Conservation (phyloP, 257 asterid species). For the Gentiana dahurica region DNA sequence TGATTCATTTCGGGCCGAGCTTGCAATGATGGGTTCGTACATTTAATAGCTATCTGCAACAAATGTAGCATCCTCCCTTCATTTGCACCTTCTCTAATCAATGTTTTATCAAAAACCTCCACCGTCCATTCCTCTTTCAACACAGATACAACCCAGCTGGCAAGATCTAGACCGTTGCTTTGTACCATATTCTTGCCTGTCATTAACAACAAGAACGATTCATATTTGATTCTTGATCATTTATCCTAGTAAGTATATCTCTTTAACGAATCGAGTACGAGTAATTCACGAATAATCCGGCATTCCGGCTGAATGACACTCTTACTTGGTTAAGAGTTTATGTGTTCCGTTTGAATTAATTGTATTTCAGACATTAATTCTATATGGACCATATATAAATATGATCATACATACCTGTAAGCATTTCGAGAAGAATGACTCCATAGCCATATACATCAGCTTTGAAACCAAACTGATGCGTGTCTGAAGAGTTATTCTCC, state of each 20-base stretch:
- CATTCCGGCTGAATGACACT: too few relatives aligned
- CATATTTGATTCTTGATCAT: too few relatives aligned
- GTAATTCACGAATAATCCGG: too few relatives aligned
- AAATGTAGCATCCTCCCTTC: slow-evolving; percentile 65
- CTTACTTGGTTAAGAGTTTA: too few relatives aligned
- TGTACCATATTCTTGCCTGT: slow-evolving; percentile 29
- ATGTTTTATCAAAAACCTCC: slow-evolving; percentile 54
- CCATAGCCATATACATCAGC: slow-evolving; percentile 49
- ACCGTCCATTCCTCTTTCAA: slow-evolving; percentile 76
- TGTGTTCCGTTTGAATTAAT: too few relatives aligned
- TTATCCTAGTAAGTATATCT: too few relatives aligned
- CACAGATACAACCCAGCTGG: slow-evolving; percentile 62
- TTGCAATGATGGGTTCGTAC: slow-evolving; percentile 28
- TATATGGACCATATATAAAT: too few relatives aligned
- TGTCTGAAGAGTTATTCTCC: slow-evolving; percentile 11
- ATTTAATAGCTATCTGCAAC: slow-evolving; percentile 51
- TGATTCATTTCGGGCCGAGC: slow-evolving; percentile 46
- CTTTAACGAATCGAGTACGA: too few relatives aligned
- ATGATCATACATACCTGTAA: slow-evolving; percentile 17
- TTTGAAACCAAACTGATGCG: slow-evolving; percentile 22
- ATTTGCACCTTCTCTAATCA: slow-evolving; percentile 50
- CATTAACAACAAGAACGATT: too few relatives aligned
- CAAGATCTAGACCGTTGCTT: slow-evolving; percentile 46
- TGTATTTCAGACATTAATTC: too few relatives aligned
- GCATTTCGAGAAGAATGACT: slow-evolving; percentile 57